A percentile compares a stretch with the other conserved stretches of the same genome.
phyloP scores from a whole-genome alignment of 2,329 filamentous ascomycete species.

The Aquanectria penicillioides region DNA sequence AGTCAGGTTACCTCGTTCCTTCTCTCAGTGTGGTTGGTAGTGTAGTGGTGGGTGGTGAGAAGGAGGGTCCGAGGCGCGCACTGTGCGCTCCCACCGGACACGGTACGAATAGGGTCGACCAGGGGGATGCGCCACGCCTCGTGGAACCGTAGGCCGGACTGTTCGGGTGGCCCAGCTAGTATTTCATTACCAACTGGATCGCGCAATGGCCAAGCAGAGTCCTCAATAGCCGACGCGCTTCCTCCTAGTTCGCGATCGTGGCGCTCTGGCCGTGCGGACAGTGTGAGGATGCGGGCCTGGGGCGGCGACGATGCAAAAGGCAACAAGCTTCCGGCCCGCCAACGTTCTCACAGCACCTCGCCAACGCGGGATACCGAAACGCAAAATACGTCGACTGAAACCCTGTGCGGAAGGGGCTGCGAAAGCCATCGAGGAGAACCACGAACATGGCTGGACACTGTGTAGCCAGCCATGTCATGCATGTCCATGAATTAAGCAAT shows the following conservation, averaged over 20 bases:
- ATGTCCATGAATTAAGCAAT: background rate
- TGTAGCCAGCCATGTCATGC: slow-evolving; percentile 9
- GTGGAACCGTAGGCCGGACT: slow-evolving; percentile 8
- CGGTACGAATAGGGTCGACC: background rate
- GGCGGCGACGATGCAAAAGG: background rate
- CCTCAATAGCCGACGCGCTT: background rate
- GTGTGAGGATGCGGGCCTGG: background rate
- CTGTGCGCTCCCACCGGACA: slow-evolving; percentile 6
- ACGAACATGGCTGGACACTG: background rate
- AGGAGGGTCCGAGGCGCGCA: background rate
- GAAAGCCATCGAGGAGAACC: too few relatives aligned
- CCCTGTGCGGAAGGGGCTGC: too few relatives aligned
- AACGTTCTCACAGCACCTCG: slow-evolving; percentile 8
- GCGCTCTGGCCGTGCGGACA: background rate
- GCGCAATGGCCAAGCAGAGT: background rate
- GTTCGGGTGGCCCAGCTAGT: background rate
- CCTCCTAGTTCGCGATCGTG: background rate
- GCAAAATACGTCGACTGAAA: too few relatives aligned
- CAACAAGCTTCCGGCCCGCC: slow-evolving; percentile 19
- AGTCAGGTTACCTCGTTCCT: slow-evolving; percentile 14
- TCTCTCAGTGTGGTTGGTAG: background rate
- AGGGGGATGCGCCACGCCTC: slow-evolving; percentile 11
- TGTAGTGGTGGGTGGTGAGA: background rate
- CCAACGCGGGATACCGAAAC: too few relatives aligned
- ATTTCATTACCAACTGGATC: background rate